Conservation (phyloP, 2,329 filamentous ascomycete genomes). For the Rhinocladiella mackenziei region DNA sequence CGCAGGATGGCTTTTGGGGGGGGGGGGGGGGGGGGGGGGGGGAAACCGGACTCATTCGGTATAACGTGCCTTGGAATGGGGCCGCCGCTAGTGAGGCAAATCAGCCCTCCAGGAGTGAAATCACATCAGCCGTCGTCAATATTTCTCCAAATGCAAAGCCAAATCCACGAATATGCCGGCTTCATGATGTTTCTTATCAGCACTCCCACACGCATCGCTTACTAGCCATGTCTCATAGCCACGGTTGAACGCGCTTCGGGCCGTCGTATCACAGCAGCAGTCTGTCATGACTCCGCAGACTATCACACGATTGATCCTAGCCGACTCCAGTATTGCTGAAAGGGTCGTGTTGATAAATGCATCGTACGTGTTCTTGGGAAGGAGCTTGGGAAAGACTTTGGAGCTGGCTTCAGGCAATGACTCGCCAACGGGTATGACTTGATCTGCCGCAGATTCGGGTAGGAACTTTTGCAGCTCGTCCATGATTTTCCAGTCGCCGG, state of each 20-base stretch:
- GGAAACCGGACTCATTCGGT: too few relatives aligned
- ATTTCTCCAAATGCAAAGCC: slow-evolving; percentile 39
- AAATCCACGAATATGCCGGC: slow-evolving; percentile 34
- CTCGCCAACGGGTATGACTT: slow-evolving; percentile 6
- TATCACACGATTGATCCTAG: slow-evolving; percentile 34
- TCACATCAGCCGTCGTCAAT: slow-evolving; percentile 33
- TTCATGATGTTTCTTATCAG: slow-evolving; percentile 35
- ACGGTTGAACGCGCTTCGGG: slow-evolving; percentile 38
- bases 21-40: too few relatives aligned
- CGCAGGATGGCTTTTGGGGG: too few relatives aligned
- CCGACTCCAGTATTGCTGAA: slow-evolving; percentile 29
- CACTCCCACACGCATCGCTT: slow-evolving; percentile 38
- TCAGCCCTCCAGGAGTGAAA: slow-evolving; percentile 16
- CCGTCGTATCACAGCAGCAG: slow-evolving; percentile 42
- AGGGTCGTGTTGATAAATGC: slow-evolving; percentile 39
- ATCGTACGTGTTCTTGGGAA: slow-evolving; percentile 43
- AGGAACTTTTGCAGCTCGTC: slow-evolving; percentile 27
- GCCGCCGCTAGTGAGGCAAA: too few relatives aligned
- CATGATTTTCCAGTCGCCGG: slow-evolving; percentile 35
- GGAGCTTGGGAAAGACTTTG: slow-evolving; percentile 22
- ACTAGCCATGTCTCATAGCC: slow-evolving; percentile 44
- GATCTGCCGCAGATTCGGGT: slow-evolving; percentile 8
- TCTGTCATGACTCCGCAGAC: slow-evolving; percentile 44
- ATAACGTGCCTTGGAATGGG: too few relatives aligned
- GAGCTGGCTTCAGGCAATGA: slow-evolving; percentile 6